Percentiles rank a stretch among this genome's conserved stretches.
Evolutionary conservation across 2,329 filamentous ascomycete species (phyloP).

Genomic region (Colletotrichum sublineola): DNA sequence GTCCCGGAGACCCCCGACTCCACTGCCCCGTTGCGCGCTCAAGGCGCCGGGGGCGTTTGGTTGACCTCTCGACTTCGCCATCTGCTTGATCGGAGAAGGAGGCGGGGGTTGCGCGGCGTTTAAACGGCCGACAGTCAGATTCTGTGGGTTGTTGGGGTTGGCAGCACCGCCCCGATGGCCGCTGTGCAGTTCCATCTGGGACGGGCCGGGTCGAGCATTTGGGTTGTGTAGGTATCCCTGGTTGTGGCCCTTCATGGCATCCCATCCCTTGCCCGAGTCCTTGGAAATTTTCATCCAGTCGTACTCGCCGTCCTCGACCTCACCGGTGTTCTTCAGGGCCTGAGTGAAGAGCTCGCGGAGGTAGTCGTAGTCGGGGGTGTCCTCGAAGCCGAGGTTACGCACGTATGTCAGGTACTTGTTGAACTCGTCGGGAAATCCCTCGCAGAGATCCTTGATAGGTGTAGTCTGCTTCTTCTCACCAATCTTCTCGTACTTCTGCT

Average conservation of each 20-base stretch:
- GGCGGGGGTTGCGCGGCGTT: constrained; percentile 92
- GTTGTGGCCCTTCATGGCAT: constrained; percentile 78
- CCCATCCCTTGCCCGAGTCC: constrained; percentile 88
- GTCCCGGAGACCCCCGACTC: constrained; percentile 79
- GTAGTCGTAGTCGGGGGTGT: constrained; percentile 98
- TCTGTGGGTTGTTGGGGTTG: constrained; percentile 72
- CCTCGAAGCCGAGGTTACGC: constrained; percentile 97
- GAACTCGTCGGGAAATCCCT: constrained; percentile 96
- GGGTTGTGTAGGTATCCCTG: constrained; percentile 77
- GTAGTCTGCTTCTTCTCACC: constrained; percentile 99
- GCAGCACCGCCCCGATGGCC: constrained; percentile 76
- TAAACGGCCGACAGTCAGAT: constrained; percentile 88
- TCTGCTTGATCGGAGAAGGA: constrained; percentile 86
- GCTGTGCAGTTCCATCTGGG: constrained; percentile 86
- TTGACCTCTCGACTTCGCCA: constrained; percentile 80
- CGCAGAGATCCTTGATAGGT: constrained; percentile 94
- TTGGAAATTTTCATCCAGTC: constrained; percentile 99
- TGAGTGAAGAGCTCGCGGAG: constrained; percentile 96
- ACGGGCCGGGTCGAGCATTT: constrained; percentile 83
- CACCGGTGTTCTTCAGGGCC: constrained; percentile 92
- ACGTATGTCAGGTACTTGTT: constrained; percentile 98
- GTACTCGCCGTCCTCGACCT: constrained; percentile 97
- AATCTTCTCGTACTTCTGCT: constrained; percentile 99
- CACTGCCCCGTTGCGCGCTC: constrained; percentile 82
- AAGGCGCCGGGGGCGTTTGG: constrained; percentile 83